Base-by-base conservation (phyloP, 1,284 basidiomycete species). In the Hortiboletus rubellus region DNA sequence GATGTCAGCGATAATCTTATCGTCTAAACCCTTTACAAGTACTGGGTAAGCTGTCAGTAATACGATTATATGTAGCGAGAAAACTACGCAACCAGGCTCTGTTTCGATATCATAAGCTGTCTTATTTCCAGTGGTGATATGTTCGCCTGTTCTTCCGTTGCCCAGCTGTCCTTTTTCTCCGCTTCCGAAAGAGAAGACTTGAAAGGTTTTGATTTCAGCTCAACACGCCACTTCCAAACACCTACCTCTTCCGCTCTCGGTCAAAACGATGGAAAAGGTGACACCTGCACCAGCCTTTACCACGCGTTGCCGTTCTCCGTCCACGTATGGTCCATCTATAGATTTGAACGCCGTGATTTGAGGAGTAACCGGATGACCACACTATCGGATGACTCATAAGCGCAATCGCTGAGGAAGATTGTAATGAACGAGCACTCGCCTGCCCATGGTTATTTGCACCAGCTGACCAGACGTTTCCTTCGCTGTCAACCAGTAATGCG, bases 151-250 rank as follows among this genome's bases (percentile, higher is more conserved):
- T 55, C 85, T 84, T 15, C 95, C 95, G 66, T 94, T 96, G 1
- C 94, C 96, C 0, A 98, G 79, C 64, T 97, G 94, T 2, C 96
- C 96, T 63, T 92, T 87, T 73, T 97, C 94, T n/a, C 87, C 91
- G 54, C 91, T 94, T 37, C 96, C 96, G 62, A 93, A 87, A 0
- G 93, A 83, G 68, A 91, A 98, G 3, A 97, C 92, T 87, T 61
- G 44, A 36, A 55, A 24, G 17, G 27, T 11, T 49, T 55, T 52
- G 41, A 50, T 57, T 49, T 56, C 30, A 64, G 43, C 37, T 31
- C 27, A 12, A 38, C 27, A 57, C 52, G 38, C 44, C 38, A 45
- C 46, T 17, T 22, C 51, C 30, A 48, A 57, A 51, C 27, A 9
- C 72, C 43, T 63, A 87, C 89, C 83, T 80, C 87, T 88, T 22